phyloP scores from a whole-genome alignment of 1,284 basidiomycete genomes.

The Ganoderma resinaceum region DNA sequence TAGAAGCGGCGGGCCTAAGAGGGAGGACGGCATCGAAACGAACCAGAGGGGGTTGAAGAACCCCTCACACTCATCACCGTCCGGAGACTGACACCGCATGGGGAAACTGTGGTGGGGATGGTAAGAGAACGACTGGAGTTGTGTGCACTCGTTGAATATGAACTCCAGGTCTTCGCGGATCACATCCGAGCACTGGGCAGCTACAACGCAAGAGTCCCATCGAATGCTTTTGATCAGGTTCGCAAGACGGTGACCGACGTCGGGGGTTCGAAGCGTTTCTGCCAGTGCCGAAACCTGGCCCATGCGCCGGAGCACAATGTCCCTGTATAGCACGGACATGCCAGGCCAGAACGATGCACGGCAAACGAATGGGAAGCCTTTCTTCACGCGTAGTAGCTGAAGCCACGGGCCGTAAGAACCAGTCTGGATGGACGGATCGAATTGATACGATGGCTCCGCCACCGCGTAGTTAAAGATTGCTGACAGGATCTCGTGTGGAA shows the following conservation, averaged over 20 bases:
- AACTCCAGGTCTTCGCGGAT: constrained; percentile 3
- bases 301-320: constrained; percentile 13
- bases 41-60: constrained; percentile 7
- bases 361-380: constrained; percentile 8
- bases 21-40: neutral
- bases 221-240: neutral
- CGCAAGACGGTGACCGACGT: neutral
- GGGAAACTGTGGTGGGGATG: neutral
- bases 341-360: constrained; percentile 4
- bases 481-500: neutral
- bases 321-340: constrained; percentile 3
- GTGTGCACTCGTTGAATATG: neutral
- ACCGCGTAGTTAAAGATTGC: neutral
- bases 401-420: constrained; percentile 5
- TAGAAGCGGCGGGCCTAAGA: neutral
- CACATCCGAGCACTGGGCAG: neutral
- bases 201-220: constrained; percentile 2
- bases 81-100: neutral
- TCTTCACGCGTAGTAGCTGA: neutral
- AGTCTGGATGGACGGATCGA: neutral
- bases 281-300: constrained; percentile 15
- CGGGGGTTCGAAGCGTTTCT: neutral
- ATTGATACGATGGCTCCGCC: neutral
- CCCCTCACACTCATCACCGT: neutral
- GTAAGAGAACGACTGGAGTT: constrained; percentile 1